These are phyloP conservation scores for Claviceps maximensis DNA, from an alignment of 2,329 filamentous ascomycete species.

Conservation along the genomic window DNA sequence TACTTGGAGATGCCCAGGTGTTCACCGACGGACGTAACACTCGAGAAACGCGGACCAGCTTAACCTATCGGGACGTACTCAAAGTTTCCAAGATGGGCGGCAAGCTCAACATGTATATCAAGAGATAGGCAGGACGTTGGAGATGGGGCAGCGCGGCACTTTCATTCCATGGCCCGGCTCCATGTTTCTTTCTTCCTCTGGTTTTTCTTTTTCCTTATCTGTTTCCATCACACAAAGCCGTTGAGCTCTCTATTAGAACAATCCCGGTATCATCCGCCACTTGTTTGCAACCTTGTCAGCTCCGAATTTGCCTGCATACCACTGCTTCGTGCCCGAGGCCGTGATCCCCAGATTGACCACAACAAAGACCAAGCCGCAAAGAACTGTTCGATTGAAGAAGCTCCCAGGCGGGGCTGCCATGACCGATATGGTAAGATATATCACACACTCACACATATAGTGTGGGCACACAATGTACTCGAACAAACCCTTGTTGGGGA, in stretches of 20 bases:
- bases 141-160: neutral
- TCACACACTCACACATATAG: conserved; percentile 75
- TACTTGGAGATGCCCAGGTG: conserved; percentile 39
- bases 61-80: conserved; percentile 78
- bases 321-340: conserved; percentile 61
- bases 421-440: conserved; percentile 70
- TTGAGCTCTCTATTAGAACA: conserved; percentile 32
- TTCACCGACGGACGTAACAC: conserved; percentile 40
- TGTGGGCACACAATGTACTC: conserved; percentile 67
- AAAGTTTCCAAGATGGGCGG: conserved; percentile 63
- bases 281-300: conserved; percentile 43
- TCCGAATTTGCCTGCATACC: conserved; percentile 70
- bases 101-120: conserved; percentile 44
- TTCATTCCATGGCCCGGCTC: neutral
- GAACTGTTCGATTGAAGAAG: conserved; percentile 58
- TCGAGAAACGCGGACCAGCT: conserved; percentile 51
- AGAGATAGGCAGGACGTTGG: conserved; percentile 11
- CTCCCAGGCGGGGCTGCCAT: conserved; percentile 55
- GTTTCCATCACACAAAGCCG: no score
- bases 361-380: conserved; percentile 61
- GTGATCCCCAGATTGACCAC: conserved; percentile 69
- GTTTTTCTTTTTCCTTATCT: neutral
- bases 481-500: conserved; percentile 65
- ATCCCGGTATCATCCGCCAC: conserved; percentile 65
- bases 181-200: neutral